These are phyloP conservation scores for Nitzschia palea DNA, from an alignment of 108 stramenopile genomes.

Conservation along the genomic window DNA sequence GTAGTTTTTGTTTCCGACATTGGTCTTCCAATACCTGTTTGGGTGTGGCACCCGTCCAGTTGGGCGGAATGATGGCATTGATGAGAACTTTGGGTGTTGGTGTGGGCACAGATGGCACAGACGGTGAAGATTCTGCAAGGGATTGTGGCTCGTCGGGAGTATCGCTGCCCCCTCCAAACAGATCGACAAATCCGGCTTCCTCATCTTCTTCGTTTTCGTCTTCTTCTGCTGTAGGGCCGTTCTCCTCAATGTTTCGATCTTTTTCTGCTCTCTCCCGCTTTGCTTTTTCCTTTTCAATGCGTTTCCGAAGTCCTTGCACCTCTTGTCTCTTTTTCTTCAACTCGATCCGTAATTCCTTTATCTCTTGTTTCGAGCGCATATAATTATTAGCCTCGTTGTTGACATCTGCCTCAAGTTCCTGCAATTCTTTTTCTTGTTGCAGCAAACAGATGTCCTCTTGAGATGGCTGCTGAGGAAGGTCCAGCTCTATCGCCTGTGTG, in stretches of 20 bases:
- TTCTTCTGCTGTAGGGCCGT: slow-evolving; percentile 19
- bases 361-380: slow-evolving; percentile 73
- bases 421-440: slow-evolving; percentile 31
- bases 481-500: not conserved
- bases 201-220: slow-evolving; percentile 29
- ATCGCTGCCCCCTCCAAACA: not conserved
- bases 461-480: not conserved
- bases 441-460: slow-evolving; percentile 22
- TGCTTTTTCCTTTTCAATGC: slow-evolving; percentile 42
- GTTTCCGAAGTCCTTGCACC: slow-evolving; percentile 34
- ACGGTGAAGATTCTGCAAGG: not conserved
- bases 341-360: slow-evolving; percentile 50
- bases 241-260: slow-evolving; percentile 6
- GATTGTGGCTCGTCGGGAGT: slow-evolving; percentile 5
- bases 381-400: slow-evolving; percentile 75
- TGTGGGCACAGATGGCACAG: not conserved
- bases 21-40: slow-evolving; percentile 55
- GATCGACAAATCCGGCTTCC: slow-evolving; percentile 8
- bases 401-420: slow-evolving; percentile 48
- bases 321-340: slow-evolving; percentile 48
- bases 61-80: slow-evolving; percentile 43
- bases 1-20: slow-evolving; percentile 55
- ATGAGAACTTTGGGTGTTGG: slow-evolving; percentile 3
- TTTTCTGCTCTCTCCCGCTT: slow-evolving; percentile 24
- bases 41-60: slow-evolving; percentile 79